Conservation (phyloP, 495 filamentous ascomycete genomes). For the Penicillium steckii region DNA sequence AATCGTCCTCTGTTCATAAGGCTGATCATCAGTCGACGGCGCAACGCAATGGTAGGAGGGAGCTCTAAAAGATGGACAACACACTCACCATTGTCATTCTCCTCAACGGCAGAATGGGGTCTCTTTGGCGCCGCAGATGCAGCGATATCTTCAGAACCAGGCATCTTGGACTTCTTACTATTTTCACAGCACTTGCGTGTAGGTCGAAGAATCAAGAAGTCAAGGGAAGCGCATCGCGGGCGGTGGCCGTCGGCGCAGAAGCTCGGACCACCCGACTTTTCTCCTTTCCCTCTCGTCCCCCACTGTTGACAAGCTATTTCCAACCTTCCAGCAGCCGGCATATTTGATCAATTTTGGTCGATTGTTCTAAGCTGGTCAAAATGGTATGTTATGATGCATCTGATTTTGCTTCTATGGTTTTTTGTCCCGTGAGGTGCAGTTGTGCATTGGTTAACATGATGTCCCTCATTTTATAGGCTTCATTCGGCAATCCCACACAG, state of each 20-base stretch:
- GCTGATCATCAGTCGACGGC: constrained; percentile 14
- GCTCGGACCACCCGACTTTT: constrained; percentile 47
- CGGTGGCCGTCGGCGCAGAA: constrained; percentile 33
- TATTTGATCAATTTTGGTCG: constrained; percentile 23
- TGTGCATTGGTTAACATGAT: neutral
- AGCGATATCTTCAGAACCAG: constrained; percentile 24
- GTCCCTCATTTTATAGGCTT: constrained; percentile 28
- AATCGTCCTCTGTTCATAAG: constrained; percentile 43
- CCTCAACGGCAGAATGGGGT: constrained; percentile 39
- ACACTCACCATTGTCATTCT: constrained; percentile 32
- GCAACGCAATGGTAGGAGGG: neutral
- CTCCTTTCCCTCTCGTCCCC: constrained; percentile 30
- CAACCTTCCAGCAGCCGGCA: constrained; percentile 19
- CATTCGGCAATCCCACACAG: constrained; percentile 83
- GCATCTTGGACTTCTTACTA: constrained; percentile 23
- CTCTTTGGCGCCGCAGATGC: constrained; percentile 28
- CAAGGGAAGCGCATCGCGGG: constrained; percentile 21
- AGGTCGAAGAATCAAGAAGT: constrained; percentile 1
- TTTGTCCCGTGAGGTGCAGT: too few relatives aligned
- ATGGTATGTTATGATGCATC: constrained; percentile 28
- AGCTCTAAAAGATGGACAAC: constrained; percentile 1
- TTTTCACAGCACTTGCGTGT: neutral
- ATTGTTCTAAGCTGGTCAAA: constrained; percentile 28
- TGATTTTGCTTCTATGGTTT: too few relatives aligned
- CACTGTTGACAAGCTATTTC: constrained; percentile 29